A percentile compares a stretch with the other conserved stretches of the same genome.
These are phyloP conservation scores for Sesbania bispinosa DNA, from an alignment of 306 rosid genomes.

Conservation along the genomic window DNA sequence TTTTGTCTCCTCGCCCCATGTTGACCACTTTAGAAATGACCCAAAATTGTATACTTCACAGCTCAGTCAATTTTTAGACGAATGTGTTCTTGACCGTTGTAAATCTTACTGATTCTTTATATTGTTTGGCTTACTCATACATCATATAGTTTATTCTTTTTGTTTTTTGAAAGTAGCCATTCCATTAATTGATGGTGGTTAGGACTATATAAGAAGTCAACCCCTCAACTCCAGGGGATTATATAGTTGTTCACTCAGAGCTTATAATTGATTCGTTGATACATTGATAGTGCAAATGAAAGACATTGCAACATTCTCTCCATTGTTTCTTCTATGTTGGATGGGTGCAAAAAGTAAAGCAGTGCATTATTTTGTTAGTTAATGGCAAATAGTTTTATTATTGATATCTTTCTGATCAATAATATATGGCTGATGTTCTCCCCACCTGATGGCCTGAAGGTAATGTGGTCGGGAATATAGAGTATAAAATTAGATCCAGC, in stretches of 20 bases:
- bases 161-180: conserved; percentile 7
- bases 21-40: conserved; percentile 91
- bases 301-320: background rate
- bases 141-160: conserved; percentile 35
- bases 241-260: conserved; percentile 1
- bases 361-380: background rate
- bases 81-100: conserved; percentile 57
- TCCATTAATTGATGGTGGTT: conserved; percentile 22
- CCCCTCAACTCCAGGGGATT: conserved; percentile 8
- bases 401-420: background rate
- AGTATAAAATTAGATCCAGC: background rate
- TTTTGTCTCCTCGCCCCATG: conserved; percentile 90
- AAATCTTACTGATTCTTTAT: conserved; percentile 36
- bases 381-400: background rate
- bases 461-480: too few species aligned
- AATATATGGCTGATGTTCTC: background rate
- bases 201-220: conserved; percentile 6
- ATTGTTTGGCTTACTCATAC: background rate
- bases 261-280: conserved; percentile 9
- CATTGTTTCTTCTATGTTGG: conserved; percentile 1
- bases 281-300: conserved; percentile 19
- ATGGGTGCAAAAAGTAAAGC: background rate
- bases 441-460: background rate
- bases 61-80: conserved; percentile 81
- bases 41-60: conserved; percentile 77